Conservation (phyloP, 495 filamentous ascomycete genomes). For the Penicillium goetzii region DNA sequence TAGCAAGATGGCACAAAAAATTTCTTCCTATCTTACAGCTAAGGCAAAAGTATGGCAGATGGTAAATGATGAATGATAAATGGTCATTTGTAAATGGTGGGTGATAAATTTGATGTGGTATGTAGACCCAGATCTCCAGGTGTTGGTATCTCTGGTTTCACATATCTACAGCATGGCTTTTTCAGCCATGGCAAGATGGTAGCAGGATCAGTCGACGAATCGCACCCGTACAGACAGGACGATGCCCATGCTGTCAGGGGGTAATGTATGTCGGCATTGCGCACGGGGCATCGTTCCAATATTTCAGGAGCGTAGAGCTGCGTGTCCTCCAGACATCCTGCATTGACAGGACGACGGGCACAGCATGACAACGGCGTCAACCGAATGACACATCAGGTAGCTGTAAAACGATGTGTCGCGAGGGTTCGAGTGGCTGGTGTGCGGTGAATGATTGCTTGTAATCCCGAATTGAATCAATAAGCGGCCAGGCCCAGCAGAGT, state of each 20-base stretch:
- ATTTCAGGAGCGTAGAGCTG: background rate
- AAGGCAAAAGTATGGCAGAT: background rate
- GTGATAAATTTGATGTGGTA: background rate
- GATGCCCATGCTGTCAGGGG: background rate
- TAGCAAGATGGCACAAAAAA: background rate
- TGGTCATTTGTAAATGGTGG: background rate
- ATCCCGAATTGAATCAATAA: background rate
- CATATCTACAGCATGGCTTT: background rate
- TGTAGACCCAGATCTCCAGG: background rate
- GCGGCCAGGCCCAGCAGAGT: background rate
- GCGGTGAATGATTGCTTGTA: background rate
- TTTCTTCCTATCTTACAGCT: background rate
- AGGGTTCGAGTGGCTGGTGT: background rate
- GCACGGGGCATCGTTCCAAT: background rate
- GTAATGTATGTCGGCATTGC: background rate
- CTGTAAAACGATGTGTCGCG: background rate
- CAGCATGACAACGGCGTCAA: background rate
- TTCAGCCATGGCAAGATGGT: background rate
- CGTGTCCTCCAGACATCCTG: background rate
- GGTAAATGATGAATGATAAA: background rate
- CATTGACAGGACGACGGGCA: background rate
- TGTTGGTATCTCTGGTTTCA: background rate
- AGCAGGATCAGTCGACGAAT: too few relatives aligned
- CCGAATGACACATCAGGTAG: background rate
- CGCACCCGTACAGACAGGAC: background rate